These are phyloP conservation scores for Lachnum nothofagi DNA, from an alignment of 2,329 filamentous ascomycete genomes.

Conservation along the genomic window DNA sequence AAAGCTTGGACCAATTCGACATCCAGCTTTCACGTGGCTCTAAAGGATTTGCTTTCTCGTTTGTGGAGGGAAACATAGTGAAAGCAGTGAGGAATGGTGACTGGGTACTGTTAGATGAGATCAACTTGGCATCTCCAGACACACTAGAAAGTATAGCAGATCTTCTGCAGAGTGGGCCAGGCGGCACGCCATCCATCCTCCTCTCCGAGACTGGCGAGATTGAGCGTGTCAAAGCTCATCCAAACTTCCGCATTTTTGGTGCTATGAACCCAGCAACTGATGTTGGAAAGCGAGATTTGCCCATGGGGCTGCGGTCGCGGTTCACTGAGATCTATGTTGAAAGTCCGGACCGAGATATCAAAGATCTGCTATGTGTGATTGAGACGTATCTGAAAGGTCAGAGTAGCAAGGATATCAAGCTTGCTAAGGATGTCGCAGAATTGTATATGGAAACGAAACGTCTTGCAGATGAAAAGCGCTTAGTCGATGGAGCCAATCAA, in stretches of 20 bases:
- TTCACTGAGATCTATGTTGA: conserved; percentile 96
- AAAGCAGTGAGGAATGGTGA: conserved; percentile 94
- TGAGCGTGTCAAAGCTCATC: conserved; percentile 81
- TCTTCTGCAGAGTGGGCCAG: conserved; percentile 68
- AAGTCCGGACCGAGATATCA: conserved; percentile 79
- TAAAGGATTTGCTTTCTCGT: conserved; percentile 83
- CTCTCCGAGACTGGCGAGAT: conserved; percentile 92
- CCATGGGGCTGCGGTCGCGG: conserved; percentile 78
- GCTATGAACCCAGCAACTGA: conserved; percentile 99
- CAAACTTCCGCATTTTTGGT: conserved; percentile 91
- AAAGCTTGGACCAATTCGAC: conserved; percentile 71
- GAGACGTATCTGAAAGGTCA: conserved; percentile 76
- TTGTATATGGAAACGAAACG: conserved; percentile 85
- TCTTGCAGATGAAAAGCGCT: conserved; percentile 70
- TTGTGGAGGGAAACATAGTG: conserved; percentile 92
- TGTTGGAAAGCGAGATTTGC: conserved; percentile 90
- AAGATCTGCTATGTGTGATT: conserved; percentile 83
- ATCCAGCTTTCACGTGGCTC: conserved; percentile 69
- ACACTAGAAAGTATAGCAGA: conserved; percentile 92
- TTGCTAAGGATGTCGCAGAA: conserved; percentile 73
- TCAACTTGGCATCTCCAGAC: conserved; percentile 91
- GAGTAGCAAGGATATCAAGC: conserved; percentile 65
- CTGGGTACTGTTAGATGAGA: conserved; percentile 95
- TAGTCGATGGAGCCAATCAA: conserved; percentile 93
- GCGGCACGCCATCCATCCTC: conserved; percentile 72